Base-by-base conservation (phyloP, 805 yeast species). In the Saccharomycopsis javanensis region DNA sequence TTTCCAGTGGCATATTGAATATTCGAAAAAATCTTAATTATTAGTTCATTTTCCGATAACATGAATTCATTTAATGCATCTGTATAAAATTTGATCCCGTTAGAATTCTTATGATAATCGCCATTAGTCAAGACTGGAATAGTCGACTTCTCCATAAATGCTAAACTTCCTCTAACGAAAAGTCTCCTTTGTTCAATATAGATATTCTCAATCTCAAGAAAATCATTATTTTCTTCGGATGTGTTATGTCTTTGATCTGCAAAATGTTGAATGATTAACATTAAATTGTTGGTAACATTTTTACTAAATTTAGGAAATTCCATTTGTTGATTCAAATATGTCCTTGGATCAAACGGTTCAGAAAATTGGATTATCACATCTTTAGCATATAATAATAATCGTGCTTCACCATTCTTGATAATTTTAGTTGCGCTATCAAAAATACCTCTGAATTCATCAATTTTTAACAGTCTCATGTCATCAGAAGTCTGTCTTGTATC, bases 361-460 rank as follows among this genome's bases (percentile, higher is more conserved):
- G 72, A 73, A 27, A 64, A 65, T 55, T 72, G 71, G 54, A 68
- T 71, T 23, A 81, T 60, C n/a, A 74, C 65, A n/a, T 70, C 66
- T 27, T 73, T 72, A 61, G 85, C 79, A 64, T 78, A 78, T 5
- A 69, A 66, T 57, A 77, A 76, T 46, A 88, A 65, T 50, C 78
- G 77, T 51, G 75, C 64, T 60, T 85, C 89, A 38, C 86, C 79
- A 58, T 75, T 77, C 46, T 74, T 74, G 15, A 87, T 78, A 3
- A 83, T 70, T 34, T 75, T 76, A 28, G 78, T 79, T 38, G 87
- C 72, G 64, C 82, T 83, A 33, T 80, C 79, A 48, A 81, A 71
- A 4, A 89, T 79, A 25, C 95, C 94, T 57, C 78, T 79, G 65
- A 86, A 88, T 57, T 79, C 80, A 55, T 71, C 74, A 61, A 79